Base-by-base conservation (phyloP, 2,329 filamentous ascomycete species). In the Fusarium oligoseptatum region DNA sequence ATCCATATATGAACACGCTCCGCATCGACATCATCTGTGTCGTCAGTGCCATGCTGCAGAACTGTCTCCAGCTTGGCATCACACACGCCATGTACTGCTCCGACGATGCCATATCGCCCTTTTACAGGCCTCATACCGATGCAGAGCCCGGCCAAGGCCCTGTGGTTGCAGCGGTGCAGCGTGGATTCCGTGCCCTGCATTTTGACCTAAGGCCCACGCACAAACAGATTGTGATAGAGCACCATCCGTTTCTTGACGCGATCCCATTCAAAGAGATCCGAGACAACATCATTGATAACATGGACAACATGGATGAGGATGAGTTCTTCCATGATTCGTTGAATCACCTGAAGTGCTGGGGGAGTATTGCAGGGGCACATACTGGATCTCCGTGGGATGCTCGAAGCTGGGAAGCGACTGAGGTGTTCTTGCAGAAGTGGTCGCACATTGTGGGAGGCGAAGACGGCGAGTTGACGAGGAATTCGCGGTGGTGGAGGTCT, bases 291-390 rank as follows among this genome's bases (percentile, higher is more conserved):
- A 80, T 80, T n/a, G 60, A 66, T 17, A 50, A 72, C 9, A 70
- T 67, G 56, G 61, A 73, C n/a, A 58, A 62, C 6, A 73, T 78
- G 50, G 74, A 81, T 41, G 76, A 79, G 65, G 77, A 78, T 32
- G 79, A 78, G 64, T 79, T 80, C 62, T 80, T 80, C 32, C 78
- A 79, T 41, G 79, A 81, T 37, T 70, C 76, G 7, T 50, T 78
- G n/a, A 79, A 79, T 41, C 77, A 79, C 45, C 63, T 80, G 56
- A 80, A 74, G 32, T 81, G 79, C 22, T 81, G 79, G 79, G 79
- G 79, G 15, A 65, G 77, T 12, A 67, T 77, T 4, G 63, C 66
- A 8, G 79, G 76, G 3, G 74, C 76, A 5, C 72, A 74, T n/a
- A 77, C 76, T 5, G 78, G 78, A 34, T 75, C 77, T 22, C 78